Evolutionary conservation across 176 grass and related monocot genomes (phyloP).

Genomic region (Bolboschoenus planiculmis): DNA sequence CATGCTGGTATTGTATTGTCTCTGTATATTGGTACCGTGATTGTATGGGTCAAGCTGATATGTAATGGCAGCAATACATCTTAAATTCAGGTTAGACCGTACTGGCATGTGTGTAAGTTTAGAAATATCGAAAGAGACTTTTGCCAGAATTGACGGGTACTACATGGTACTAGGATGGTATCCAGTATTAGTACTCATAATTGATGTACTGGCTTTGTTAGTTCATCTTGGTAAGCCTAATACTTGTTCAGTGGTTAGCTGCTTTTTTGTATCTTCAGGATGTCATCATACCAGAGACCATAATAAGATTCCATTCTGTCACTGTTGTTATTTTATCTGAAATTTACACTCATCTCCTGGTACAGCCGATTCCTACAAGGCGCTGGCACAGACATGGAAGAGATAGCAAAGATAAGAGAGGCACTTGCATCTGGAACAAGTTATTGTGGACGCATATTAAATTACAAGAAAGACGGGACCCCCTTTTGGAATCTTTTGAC

Average conservation of each 20-base stretch:
- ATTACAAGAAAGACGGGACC: slow-evolving; percentile 90
- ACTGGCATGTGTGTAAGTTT: no score
- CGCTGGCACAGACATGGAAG: slow-evolving; percentile 48
- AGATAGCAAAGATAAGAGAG: slow-evolving; percentile 81
- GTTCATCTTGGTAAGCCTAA: background rate
- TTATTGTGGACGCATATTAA: slow-evolving; percentile 80
- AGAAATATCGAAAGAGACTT: no score
- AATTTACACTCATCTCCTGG: background rate
- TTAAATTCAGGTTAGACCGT: no score
- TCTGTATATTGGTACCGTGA: background rate
- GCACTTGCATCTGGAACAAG: slow-evolving; percentile 54
- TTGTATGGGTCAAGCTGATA: no score
- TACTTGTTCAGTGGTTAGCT: background rate
- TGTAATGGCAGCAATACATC: no score
- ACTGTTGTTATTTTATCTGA: background rate
- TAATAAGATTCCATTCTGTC: background rate
- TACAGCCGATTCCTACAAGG: slow-evolving; percentile 84
- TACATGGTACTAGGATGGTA: background rate
- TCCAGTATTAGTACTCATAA: background rate
- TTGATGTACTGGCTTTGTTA: background rate
- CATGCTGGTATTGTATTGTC: background rate
- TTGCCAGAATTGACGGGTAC: no score
- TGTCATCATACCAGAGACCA: background rate
- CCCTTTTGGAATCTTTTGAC: slow-evolving; percentile 94
- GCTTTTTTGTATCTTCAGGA: background rate